phyloP scores from a whole-genome alignment of 2,329 filamentous ascomycete species.

The Pseudocercospora fuligena region DNA sequence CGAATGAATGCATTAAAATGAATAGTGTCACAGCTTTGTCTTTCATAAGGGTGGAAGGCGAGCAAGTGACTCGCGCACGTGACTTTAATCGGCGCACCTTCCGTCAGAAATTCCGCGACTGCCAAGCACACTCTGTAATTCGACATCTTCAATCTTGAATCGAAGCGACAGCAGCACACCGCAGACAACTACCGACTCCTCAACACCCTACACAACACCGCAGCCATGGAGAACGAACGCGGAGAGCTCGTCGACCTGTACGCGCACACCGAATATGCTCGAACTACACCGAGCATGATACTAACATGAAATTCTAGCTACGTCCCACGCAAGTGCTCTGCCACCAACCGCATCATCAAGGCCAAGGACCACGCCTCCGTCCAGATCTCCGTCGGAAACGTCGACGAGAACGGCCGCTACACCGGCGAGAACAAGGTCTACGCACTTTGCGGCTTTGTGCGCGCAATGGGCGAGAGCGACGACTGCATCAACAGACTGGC shows the following conservation, averaged over 20 bases:
- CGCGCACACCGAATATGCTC: slow-evolving; percentile 46
- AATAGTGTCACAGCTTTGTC: not conserved
- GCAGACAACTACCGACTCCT: slow-evolving; percentile 9
- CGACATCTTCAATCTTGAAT: slow-evolving; percentile 2
- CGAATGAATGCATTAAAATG: slow-evolving; percentile 16
- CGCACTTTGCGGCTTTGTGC: slow-evolving; percentile 95
- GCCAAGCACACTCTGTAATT: slow-evolving; percentile 8
- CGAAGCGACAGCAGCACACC: not conserved
- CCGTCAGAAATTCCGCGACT: not conserved
- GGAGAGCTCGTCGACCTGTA: slow-evolving; percentile 99
- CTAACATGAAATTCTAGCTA: slow-evolving; percentile 64
- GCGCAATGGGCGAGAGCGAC: slow-evolving; percentile 96
- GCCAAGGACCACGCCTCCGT: slow-evolving; percentile 99
- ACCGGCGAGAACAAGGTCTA: slow-evolving; percentile 97
- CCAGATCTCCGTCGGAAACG: slow-evolving; percentile 96
- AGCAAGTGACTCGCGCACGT: not conserved
- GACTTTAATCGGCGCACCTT: not conserved
- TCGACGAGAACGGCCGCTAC: slow-evolving; percentile 97
- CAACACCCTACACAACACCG: slow-evolving; percentile 21
- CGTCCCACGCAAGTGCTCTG: slow-evolving; percentile 98
- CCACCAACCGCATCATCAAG: slow-evolving; percentile 99
- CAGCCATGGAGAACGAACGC: slow-evolving; percentile 98
- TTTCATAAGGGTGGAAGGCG: no score
- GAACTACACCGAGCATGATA: slow-evolving; percentile 17
- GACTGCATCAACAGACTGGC: slow-evolving; percentile 94